Evolutionary conservation across 176 grass and related monocot genomes (phyloP), one percentile per base, ranked within the genome.

Genomic region (Carex littledalei): DNA sequence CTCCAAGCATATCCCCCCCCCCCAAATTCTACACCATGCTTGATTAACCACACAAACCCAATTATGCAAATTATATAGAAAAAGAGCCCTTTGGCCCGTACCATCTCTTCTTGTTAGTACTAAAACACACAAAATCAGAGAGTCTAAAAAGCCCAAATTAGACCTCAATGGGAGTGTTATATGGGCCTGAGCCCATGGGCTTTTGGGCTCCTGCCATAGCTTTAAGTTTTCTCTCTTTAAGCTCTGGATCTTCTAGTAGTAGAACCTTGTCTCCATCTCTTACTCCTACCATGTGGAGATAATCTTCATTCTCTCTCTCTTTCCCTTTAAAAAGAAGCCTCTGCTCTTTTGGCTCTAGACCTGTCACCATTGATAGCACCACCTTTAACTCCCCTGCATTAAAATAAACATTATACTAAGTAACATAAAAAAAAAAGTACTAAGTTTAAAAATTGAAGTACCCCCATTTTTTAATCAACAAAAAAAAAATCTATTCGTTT

Each of bases 201-300:
- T 78, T 69, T 88, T 77, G 81, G 29, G 11, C 74, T 17, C 14
- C 52, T 18, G 32, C 34, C 84, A 90, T 90, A 13, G 85, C 88
- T 77, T 22, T 82, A 71, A 95, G 85, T 82, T 98, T 98, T 60
- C 84, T 90, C 60, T 95, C 96, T 82, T 90, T 98, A 15, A 88
- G 82, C 22, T 91, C 96, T 37, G 96, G 93, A 80, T 98, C 93
- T 88, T 98, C 93, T 5, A 98, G 73, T 2, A 98, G 85, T 0
- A 98, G 83, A 53, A 98, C 90, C 87, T 98, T 98, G 89, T 94
- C 96, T 76, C n/a, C 85, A 67, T 95, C 91, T 84, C 89, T 85
- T 16, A 98, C 96, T 47, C 96, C 93, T 29, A 98, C 85, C 96
- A 98, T 98, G 81, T 98, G 95, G 7, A 98, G 93, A 83, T 93